phyloP scores from a whole-genome alignment of 495 filamentous ascomycete species.

The Aspergillus nanangensis region DNA sequence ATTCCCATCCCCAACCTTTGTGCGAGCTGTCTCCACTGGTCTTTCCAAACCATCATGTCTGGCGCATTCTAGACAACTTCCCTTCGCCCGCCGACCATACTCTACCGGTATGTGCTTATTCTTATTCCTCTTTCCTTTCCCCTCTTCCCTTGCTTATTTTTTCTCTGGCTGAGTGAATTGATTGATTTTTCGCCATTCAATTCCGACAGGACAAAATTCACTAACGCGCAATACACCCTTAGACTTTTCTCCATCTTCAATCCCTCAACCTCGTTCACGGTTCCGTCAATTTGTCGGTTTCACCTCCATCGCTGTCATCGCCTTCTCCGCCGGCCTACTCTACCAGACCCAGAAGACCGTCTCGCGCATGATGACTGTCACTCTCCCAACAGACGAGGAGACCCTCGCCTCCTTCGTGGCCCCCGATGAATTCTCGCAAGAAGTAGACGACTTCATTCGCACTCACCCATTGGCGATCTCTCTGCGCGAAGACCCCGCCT shows the following conservation, averaged over 20 bases:
- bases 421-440: slow-evolving; percentile 50
- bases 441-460: slow-evolving; percentile 68
- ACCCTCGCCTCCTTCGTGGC: slow-evolving; percentile 64
- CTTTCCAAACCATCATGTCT: slow-evolving; percentile 11
- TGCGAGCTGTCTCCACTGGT: slow-evolving; percentile 14
- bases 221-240: background rate
- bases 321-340: slow-evolving; percentile 28
- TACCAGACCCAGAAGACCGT: slow-evolving; percentile 22
- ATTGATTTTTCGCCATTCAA: too few species aligned
- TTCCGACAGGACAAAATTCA: too few species aligned
- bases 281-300: slow-evolving; percentile 35
- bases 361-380: slow-evolving; percentile 39
- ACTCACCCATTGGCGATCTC: slow-evolving; percentile 65
- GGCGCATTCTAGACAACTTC: slow-evolving; percentile 1
- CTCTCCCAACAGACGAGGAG: slow-evolving; percentile 63
- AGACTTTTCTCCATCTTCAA: slow-evolving; percentile 5
- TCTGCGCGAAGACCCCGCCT: slow-evolving; percentile 63
- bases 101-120: slow-evolving; percentile 8
- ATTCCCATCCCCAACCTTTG: slow-evolving; percentile 11
- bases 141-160: background rate
- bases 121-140: slow-evolving; percentile 1
- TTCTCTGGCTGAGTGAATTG: too few species aligned
- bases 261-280: slow-evolving; percentile 23
- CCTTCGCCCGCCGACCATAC: slow-evolving; percentile 5
- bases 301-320: slow-evolving; percentile 32